Evolutionary conservation across 1,284 basidiomycete genomes (phyloP), one percentile per base, ranked within the genome.

Genomic region (Exobasidium rhododendri): DNA sequence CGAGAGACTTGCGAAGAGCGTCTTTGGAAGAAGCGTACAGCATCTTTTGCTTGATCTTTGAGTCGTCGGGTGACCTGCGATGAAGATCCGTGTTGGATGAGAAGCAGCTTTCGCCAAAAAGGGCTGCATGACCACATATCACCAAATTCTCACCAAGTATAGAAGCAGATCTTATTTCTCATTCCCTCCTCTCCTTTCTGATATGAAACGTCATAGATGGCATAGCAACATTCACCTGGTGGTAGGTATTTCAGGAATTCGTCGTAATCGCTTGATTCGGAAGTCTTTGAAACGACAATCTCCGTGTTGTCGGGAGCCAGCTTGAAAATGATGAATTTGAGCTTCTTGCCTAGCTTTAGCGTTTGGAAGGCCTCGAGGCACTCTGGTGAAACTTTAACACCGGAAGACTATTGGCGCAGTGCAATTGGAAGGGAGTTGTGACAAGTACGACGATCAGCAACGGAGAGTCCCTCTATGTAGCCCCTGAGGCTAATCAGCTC

Each of bases 1-100:
- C 79, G 80, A 67, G 96, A 50, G 85, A 80, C 67, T 85, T 86
- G 79, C 87, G 86, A 63, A 98, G 82, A 11, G 89, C 90, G 47
- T 94, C 91, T 82, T 89, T 91, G 68, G 94, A 97, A 26, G 92
- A 89, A 46, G 94, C 90, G 82, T 87, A 91, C 74, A 97, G 79
- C 94, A 98, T 97, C 89, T 96, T 97, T 79, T 86, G 83, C 83
- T 89, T 94, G 82, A 96, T 85, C 83, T 87, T 90, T 57, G 92
- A 87, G 46, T 83, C 83, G 79, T 96, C 93, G 65, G 94, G 94
- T 26, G 88, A 86, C 93, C 93, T 96, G 73, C 20, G 44, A 20
- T 47, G 13, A 55, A 45, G 17, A 2, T 20, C 55, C 32, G 7
- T n/a, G 44, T 3, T 3, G 46, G 55, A 24, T 4, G 4, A 7